phyloP scores from a whole-genome alignment of 2,329 filamentous ascomycete genomes.

The Trichoderma semiorbis region DNA sequence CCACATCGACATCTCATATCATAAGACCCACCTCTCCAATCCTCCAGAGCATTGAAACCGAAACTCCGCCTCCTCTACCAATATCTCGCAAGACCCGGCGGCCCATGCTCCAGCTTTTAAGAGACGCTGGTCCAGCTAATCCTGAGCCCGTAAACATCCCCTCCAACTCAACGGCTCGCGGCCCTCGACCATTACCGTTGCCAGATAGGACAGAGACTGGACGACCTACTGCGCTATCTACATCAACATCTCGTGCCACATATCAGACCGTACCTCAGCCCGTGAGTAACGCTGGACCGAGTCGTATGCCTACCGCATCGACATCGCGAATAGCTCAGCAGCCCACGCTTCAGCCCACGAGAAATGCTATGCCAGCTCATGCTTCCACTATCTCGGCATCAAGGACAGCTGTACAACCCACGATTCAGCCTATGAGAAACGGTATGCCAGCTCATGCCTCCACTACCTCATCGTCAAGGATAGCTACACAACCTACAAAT shows the following conservation, averaged over 20 bases:
- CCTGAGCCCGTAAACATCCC: background rate
- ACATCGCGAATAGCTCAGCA: background rate
- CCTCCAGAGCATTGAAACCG: background rate
- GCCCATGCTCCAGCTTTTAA: background rate
- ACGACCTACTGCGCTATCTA: background rate
- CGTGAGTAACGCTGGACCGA: too few species aligned
- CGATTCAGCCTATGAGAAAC: background rate
- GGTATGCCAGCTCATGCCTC: background rate
- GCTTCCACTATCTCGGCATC: background rate
- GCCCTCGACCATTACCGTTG: background rate
- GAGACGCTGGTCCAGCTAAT: background rate
- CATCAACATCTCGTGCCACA: background rate
- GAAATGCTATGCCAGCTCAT: background rate
- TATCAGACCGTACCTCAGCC: too few species aligned
- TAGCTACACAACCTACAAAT: background rate
- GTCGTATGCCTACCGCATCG: background rate
- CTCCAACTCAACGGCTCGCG: background rate
- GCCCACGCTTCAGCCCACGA: background rate
- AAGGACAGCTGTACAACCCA: background rate
- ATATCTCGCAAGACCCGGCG: background rate
- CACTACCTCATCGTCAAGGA: background rate
- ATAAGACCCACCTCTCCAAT: background rate
- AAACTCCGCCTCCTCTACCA: background rate
- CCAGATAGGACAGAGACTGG: background rate
- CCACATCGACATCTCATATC: background rate